Conservation (phyloP, 2,329 filamentous ascomycete genomes). For the Dactylellina haptotyla region DNA sequence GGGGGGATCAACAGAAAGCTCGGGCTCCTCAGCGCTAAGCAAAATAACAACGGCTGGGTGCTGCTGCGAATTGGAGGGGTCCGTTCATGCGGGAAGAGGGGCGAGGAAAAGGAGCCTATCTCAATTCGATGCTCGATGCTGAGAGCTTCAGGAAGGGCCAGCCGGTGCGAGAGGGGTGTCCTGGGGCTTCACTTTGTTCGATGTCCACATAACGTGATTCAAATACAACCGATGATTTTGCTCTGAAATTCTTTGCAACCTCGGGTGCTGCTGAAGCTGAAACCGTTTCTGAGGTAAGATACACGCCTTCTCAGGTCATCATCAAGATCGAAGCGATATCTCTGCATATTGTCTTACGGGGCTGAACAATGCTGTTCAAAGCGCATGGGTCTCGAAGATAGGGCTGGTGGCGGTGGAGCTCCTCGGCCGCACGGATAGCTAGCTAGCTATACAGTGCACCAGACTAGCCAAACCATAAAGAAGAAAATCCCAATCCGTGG, state of each 20-base stretch:
- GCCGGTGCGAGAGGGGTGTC: not conserved
- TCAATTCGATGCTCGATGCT: not conserved
- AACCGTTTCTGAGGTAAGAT: not conserved
- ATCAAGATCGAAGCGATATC: not conserved
- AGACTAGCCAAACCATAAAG: no score
- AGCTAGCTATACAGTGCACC: no score
- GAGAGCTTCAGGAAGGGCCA: not conserved
- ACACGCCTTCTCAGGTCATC: not conserved
- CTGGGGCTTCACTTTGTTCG: not conserved
- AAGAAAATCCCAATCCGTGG: no score
- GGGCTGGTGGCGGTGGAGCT: no score
- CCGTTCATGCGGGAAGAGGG: not conserved
- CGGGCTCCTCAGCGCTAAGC: not conserved
- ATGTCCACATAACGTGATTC: not conserved
- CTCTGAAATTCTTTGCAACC: not conserved
- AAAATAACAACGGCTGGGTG: not conserved
- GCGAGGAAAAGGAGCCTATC: not conserved
- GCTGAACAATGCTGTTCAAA: no score
- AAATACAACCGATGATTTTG: not conserved
- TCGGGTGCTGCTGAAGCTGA: not conserved
- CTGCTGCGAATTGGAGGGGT: not conserved
- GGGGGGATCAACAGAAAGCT: no score
- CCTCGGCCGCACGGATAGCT: no score
- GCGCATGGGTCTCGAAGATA: no score
- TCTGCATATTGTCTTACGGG: not conserved